A percentile compares a stretch with the other conserved stretches of the same genome.
Conservation (phyloP, 192 early-diverging fungal genomes). For the Linnemannia zychae region DNA sequence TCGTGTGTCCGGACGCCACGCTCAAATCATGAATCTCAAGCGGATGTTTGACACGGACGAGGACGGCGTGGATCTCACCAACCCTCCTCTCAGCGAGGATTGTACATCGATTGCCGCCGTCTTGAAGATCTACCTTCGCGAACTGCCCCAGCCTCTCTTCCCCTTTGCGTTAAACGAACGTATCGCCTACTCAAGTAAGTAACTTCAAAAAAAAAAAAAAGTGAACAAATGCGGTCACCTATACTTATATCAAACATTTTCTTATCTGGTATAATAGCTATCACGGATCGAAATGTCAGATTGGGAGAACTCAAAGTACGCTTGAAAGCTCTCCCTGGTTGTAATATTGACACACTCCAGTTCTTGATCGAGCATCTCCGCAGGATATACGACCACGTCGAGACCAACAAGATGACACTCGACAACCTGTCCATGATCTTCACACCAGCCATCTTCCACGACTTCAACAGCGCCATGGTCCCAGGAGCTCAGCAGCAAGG, state of each 20-base stretch:
- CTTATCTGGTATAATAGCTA: conserved; percentile 38
- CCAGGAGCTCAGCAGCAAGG: not conserved
- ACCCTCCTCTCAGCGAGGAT: conserved; percentile 61
- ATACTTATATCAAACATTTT: too few relatives aligned
- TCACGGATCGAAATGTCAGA: conserved; percentile 55
- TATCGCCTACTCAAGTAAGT: conserved; percentile 67
- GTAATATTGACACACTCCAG: conserved; percentile 69
- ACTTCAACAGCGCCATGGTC: conserved; percentile 61
- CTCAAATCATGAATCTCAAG: conserved; percentile 48
- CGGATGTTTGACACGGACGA: conserved; percentile 42
- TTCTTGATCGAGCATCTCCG: conserved; percentile 68
- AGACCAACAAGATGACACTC: conserved; percentile 76
- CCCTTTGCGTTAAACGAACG: conserved; percentile 67
- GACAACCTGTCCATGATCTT: conserved; percentile 74
- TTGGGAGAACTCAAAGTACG: conserved; percentile 52
- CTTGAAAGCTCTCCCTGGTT: conserved; percentile 58
- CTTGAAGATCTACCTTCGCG: conserved; percentile 75
- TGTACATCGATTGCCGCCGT: conserved; percentile 71
- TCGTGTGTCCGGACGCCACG: conserved; percentile 49
- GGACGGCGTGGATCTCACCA: conserved; percentile 37
- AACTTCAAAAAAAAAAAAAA: too few relatives aligned
- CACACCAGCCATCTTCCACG: conserved; percentile 74
- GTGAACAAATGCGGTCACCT: too few relatives aligned
- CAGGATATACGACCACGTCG: conserved; percentile 61
- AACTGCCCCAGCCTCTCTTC: conserved; percentile 73